Base-by-base conservation (phyloP, 2,329 filamentous ascomycete species). In the Epichloe elymi region DNA sequence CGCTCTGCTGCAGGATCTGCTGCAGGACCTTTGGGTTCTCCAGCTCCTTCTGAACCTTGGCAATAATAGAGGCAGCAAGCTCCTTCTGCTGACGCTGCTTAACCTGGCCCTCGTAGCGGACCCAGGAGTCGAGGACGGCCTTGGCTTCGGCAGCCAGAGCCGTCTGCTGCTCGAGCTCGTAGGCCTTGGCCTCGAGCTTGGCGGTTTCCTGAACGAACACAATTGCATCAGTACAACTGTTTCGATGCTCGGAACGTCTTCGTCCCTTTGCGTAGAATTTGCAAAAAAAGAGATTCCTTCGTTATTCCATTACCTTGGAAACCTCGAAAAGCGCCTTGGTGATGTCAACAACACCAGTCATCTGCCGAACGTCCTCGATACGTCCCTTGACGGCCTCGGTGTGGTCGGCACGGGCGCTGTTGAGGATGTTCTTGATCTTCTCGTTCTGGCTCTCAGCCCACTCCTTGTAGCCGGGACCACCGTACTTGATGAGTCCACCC, bases 31-130 rank as follows among this genome's bases (percentile, higher is more conserved):
- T 97, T 70, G 94, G 93, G 80, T 86, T 96, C 80, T 96, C 88
- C 53, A 98, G 83, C 80, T 97, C 91, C 83, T 97, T 97, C 73
- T 87, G 85, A 68, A 97, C 93, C 83, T 96, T 98, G 78, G 86
- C 82, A 65, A 98, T 97, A 72, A 98, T 78, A 70, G 75, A 82
- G 68, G 95, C 83, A 58, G 93, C 88, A 59, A 98, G 82, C 80
- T 98, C 93, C 73, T 80, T 85, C 81, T 98, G 93, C 79, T 98
- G 89, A 70, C 93, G 86, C 78, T 91, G 86, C 86, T 97, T 98
- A 67, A 98, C 90, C 79, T 97, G 93, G 63, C 86, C 77, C 78
- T 98, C 93, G 73, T 98, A 98, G 69, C 93, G 86, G 58, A 97
- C 90, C 94, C 93, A 98, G 53, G 89, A 96, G 71, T 98, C 93